Base-by-base conservation (phyloP, 2,329 filamentous ascomycete genomes). In the Phoma sp. region DNA sequence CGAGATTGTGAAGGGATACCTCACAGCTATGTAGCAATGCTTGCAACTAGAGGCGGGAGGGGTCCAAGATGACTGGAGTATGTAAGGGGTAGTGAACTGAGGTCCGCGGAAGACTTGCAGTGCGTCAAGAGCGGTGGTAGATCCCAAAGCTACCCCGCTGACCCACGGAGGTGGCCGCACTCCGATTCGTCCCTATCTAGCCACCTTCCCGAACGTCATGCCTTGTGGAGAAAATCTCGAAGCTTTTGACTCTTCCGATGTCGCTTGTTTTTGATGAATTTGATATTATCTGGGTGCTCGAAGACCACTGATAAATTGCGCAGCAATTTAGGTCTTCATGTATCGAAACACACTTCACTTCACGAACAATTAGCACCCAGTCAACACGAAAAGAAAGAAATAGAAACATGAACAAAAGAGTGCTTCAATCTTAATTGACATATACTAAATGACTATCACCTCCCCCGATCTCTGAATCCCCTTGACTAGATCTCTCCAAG, bases 151-250 rank as follows among this genome's bases (percentile, higher is more conserved):
- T 48, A 48, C 47, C 52, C 47, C 47, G 42, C 52, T 44, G 33
- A 10, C n/a, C 7, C 13, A 23, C 25, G 35, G 29, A 54, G 52
- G 46, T 55, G 18, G 18, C 46, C 52, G 52, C 52, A 50, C 2
- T 25, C 24, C 18, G 2, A 3, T 37, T 50, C 24, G 18, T 40
- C 41, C 52, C 50, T 55, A 50, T 55, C 46, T 55, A 50, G 49
- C 52, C 46, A 50, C 47, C 46, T 55, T 55, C 46, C 52, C 30
- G 36, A 55, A 46, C 29, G 13, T 45, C 7, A 35, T 29, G 22
- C 37, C 11, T 38, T 27, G 13, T 29, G 7, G 11, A 37, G 3
- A 18, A 7, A n/a, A 24, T 11, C 18, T 32, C 4, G 24, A 14
- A 24, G 0, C 1, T n/a, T 8, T 35, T 18, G 14, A 1, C 5